phyloP scores from a whole-genome alignment of 441 rosid genomes.

The Croton laevigatus region DNA sequence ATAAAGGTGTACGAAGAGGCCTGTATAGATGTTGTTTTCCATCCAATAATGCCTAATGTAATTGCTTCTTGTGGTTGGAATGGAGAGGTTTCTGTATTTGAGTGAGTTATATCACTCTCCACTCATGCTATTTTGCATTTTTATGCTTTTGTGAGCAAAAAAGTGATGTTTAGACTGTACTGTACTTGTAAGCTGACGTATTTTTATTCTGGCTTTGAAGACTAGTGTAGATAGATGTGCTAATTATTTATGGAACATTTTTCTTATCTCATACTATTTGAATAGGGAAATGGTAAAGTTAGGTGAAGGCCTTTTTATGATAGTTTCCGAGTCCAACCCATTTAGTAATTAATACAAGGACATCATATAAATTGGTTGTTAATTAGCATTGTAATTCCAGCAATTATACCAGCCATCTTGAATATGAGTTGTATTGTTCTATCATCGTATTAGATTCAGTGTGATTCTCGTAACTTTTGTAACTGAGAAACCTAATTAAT shows the following conservation, averaged over 20 bases:
- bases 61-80: conserved; percentile 75
- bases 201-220: not conserved
- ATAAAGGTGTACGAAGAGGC: conserved; percentile 66
- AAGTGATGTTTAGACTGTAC: not conserved
- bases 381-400: not conserved
- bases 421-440: not conserved
- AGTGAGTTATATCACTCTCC: conserved; percentile 15
- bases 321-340: not conserved
- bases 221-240: not conserved
- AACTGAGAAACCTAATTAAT: no score
- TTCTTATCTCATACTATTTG: not conserved
- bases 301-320: not conserved
- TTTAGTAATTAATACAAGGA: not conserved
- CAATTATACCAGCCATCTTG: not conserved
- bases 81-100: conserved; percentile 60
- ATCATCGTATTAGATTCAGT: no score
- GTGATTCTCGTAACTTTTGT: no score
- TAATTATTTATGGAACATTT: not conserved
- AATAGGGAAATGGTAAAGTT: not conserved
- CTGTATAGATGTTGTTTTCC: conserved; percentile 62
- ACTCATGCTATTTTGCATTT: not conserved
- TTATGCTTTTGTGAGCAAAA: not conserved
- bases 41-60: conserved; percentile 58
- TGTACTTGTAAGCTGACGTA: not conserved
- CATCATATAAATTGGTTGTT: not conserved